Base-by-base conservation (phyloP, 108 stramenopile genomes). In the Skeletonema costatum region DNA sequence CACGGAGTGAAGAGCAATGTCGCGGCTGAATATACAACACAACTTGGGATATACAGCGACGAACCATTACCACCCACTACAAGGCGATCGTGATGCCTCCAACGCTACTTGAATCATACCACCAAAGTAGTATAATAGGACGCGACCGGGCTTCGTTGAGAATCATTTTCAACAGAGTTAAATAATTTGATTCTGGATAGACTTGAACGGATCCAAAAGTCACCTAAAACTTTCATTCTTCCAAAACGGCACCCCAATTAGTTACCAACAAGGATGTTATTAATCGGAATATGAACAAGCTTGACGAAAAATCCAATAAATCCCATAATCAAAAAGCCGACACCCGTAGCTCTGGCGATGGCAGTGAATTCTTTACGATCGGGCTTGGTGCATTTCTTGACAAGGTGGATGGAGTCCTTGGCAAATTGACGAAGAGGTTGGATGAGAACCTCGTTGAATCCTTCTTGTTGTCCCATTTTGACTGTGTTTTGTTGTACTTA, bases 251-350 rank as follows among this genome's bases (percentile, higher is more conserved):
- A 53, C 32, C 41, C 63, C 64, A 65, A 48, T 50, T 88, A 91
- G 68, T 82, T 82, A 5, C 96, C 96, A 25, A 96, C 93, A 71
- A 99, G 74, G 87, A 99, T 99, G 79, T 99, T 99, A 85, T 99
- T 99, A 88, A 99, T 99, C 13, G 99, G 99, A 69, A 99, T 99
- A 87, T 99, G 99, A 68, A 99, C 91, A 63, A 99, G 87, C 92
- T 99, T 99, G 76, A 99, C 99, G 81, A 99, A 99, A 87, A 99
- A 99, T 16, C 99, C 99, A 74, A 99, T 97, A 75, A 99, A 98
- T 33, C 99, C 99, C 97, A 99, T 99, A 69, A 99, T 97, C 70
- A 97, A 86, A 72, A 99, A 99, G 13, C 99, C 99, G 66, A 99
- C 79, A 16, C 97, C 93, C 6, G 97, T 97, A 21, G 98, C 98